phyloP scores from a whole-genome alignment of 768 basidiomycete genomes.

The Pleurotus tuoliensis region DNA sequence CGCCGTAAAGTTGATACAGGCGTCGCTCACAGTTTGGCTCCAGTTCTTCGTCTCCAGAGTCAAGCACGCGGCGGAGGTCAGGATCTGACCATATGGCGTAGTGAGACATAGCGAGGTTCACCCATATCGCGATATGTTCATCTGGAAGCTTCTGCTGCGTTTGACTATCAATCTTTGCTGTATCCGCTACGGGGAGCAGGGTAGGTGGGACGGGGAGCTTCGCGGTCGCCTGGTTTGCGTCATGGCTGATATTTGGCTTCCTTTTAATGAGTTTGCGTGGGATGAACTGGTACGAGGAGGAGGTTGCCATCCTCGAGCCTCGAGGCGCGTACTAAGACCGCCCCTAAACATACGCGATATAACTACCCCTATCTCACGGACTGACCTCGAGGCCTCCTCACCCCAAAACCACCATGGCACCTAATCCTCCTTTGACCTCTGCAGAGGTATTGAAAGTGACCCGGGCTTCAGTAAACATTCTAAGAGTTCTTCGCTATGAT shows the following conservation, averaged over 20 bases:
- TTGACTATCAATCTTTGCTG: too few species aligned
- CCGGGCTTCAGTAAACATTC: neutral
- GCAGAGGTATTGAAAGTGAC: neutral
- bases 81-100: constrained; percentile 64
- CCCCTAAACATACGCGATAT: too few species aligned
- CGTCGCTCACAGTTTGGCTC: constrained; percentile 9
- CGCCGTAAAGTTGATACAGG: constrained; percentile 6
- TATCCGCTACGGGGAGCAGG: too few species aligned
- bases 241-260: too few species aligned
- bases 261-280: neutral
- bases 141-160: constrained; percentile 12
- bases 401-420: too few species aligned
- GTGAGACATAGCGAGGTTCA: constrained; percentile 65
- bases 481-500: neutral
- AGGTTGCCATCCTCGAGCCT: too few species aligned
- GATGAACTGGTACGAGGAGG: neutral
- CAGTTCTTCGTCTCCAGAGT: constrained; percentile 15
- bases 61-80: constrained; percentile 47
- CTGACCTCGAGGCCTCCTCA: too few species aligned
- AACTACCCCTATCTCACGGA: too few species aligned
- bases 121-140: constrained; percentile 46
- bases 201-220: too few species aligned
- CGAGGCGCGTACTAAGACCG: too few species aligned
- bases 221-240: too few species aligned
- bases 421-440: neutral